These are phyloP conservation scores for Yarrowia keelungensis DNA, from an alignment of 805 yeast species.

Conservation along the genomic window DNA sequence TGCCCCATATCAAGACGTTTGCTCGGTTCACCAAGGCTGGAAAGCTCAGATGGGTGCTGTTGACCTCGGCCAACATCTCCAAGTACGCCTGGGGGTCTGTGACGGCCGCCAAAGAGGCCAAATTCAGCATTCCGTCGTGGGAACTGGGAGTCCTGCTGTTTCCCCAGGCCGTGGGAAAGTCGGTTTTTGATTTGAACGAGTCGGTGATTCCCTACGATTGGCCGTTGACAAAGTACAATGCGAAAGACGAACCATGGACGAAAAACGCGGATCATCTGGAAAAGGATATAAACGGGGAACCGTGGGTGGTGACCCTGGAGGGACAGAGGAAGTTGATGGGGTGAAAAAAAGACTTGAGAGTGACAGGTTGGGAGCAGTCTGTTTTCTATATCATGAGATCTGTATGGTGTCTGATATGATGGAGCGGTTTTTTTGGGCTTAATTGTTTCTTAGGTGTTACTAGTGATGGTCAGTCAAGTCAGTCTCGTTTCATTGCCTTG, in stretches of 20 bases:
- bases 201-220: conserved; percentile 25
- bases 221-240: conserved; percentile 1
- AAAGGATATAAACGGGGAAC: conserved; percentile 12
- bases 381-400: too few relatives aligned
- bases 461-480: too few relatives aligned
- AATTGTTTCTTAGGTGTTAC: too few relatives aligned
- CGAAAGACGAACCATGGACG: conserved; percentile 26
- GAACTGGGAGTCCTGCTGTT: conserved; percentile 63
- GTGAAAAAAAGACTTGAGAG: not conserved
- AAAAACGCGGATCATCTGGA: not conserved
- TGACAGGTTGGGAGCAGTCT: too few relatives aligned
- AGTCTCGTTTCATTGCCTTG: too few relatives aligned
- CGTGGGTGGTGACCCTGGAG: conserved; percentile 21
- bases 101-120: conserved; percentile 41
- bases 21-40: conserved; percentile 44
- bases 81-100: conserved; percentile 81
- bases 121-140: conserved; percentile 53
- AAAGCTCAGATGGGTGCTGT: conserved; percentile 68
- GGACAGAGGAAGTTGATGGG: not conserved
- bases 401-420: too few relatives aligned
- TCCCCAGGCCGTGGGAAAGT: conserved; percentile 45
- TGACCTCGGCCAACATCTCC: conserved; percentile 78
- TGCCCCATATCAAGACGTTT: conserved; percentile 76
- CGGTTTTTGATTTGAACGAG: conserved; percentile 37
- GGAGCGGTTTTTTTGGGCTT: too few relatives aligned